Evolutionary conservation across 257 asterid species (phyloP).

Genomic region (Rubia yunnanensis): DNA sequence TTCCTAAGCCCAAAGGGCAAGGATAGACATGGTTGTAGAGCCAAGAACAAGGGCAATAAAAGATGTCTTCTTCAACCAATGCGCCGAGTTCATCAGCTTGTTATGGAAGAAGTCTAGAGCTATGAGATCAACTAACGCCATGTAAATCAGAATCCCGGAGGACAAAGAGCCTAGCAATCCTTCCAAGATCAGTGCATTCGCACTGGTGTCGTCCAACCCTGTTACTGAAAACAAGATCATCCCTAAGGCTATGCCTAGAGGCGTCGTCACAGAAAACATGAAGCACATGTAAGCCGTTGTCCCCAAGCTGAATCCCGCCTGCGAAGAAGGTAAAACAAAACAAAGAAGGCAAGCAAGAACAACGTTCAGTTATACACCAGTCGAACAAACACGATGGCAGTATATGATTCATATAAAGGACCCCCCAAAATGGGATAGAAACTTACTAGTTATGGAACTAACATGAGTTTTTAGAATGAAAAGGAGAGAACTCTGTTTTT

Average conservation of each 20-base stretch:
- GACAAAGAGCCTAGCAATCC: conserved; percentile 36
- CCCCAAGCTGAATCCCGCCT: conserved; percentile 37
- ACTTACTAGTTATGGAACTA: no score
- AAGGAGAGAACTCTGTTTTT: background rate
- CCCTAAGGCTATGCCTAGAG: conserved; percentile 32
- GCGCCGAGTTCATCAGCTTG: conserved; percentile 29
- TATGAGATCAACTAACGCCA: conserved; percentile 38
- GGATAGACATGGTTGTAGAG: conserved; percentile 35
- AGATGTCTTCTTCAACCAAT: conserved; percentile 26
- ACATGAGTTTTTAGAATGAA: background rate
- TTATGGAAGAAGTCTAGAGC: conserved; percentile 39
- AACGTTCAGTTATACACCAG: no score
- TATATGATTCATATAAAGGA: no score
- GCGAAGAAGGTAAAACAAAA: background rate
- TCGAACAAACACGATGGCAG: no score
- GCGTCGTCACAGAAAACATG: conserved; percentile 38
- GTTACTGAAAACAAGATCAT: conserved; percentile 31
- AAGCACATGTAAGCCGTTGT: conserved; percentile 37
- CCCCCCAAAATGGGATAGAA: no score
- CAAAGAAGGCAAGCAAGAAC: no score
- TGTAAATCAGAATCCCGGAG: conserved; percentile 33
- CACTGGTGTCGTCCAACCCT: conserved; percentile 30
- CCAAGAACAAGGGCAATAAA: conserved; percentile 34
- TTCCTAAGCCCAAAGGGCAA: conserved; percentile 38
- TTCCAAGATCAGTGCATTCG: conserved; percentile 32